phyloP scores from a whole-genome alignment of 345 rosid genomes.

The Corchorus capsularis region DNA sequence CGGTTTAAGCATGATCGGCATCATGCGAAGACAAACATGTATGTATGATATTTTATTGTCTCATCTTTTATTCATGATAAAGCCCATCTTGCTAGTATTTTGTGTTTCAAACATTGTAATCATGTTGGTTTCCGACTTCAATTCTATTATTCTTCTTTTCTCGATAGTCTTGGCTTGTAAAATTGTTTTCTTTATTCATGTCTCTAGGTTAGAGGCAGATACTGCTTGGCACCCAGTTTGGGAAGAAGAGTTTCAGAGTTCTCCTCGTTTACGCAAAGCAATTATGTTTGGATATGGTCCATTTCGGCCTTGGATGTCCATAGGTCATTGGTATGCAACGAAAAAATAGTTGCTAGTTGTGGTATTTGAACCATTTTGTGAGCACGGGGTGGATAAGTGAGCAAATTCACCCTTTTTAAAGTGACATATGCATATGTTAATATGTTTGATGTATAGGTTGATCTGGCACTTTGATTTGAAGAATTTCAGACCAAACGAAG shows the following conservation, averaged over 20 bases:
- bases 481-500: conserved; percentile 86
- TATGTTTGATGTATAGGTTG: conserved; percentile 48
- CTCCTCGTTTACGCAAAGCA: conserved; percentile 67
- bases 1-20: conserved; percentile 91
- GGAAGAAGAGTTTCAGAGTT: conserved; percentile 68
- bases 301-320: conserved; percentile 94
- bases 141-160: background rate
- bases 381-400: no score
- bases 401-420: background rate
- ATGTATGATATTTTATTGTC: conserved; percentile 23
- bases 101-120: background rate
- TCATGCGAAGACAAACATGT: conserved; percentile 98
- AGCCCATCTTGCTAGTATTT: conserved; percentile 1
- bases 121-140: conserved; percentile 12
- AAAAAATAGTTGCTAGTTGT: background rate
- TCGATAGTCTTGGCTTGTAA: background rate
- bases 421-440: background rate
- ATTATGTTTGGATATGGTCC: conserved; percentile 85
- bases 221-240: conserved; percentile 96
- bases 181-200: conserved; percentile 17
- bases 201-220: conserved; percentile 71
- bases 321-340: conserved; percentile 77
- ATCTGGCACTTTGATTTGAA: conserved; percentile 77
- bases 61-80: conserved; percentile 6
- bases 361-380: background rate